Evolutionary conservation across 208 protist genomes (phyloP).

Genomic region (Naegleria fowleri): DNA sequence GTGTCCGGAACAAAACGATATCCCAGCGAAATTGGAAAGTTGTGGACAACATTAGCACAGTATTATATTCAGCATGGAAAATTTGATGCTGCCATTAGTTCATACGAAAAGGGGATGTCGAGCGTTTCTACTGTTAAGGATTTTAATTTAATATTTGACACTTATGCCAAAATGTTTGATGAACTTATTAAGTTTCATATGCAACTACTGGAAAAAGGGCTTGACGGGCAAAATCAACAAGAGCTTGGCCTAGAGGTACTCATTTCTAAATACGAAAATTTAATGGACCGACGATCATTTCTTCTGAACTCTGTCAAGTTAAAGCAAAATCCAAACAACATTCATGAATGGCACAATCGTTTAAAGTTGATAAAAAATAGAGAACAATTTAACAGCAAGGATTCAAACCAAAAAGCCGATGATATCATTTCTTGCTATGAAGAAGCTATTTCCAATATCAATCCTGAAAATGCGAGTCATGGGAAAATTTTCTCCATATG

Average conservation of each 20-base stretch:
- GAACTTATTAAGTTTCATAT: conserved; percentile 45
- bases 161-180: conserved; percentile 62
- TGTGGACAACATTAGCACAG: conserved; percentile 76
- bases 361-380: conserved; percentile 40
- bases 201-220: not conserved
- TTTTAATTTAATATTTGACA: conserved; percentile 77
- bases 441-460: conserved; percentile 62
- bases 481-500: conserved; percentile 60
- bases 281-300: conserved; percentile 65
- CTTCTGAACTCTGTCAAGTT: conserved; percentile 66
- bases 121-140: conserved; percentile 70
- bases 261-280: conserved; percentile 59
- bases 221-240: conserved; percentile 24
- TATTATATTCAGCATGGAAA: conserved; percentile 71
- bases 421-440: conserved; percentile 51
- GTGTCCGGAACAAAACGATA: conserved; percentile 58
- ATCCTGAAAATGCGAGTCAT: conserved; percentile 50
- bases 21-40: conserved; percentile 64
- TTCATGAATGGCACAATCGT: conserved; percentile 77
- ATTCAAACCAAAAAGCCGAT: not conserved
- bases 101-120: conserved; percentile 78
- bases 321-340: conserved; percentile 78
- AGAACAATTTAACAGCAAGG: not conserved
- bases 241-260: conserved; percentile 54
- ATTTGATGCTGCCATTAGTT: conserved; percentile 71